Conservation (phyloP, 78 protist genomes). For the Emiliania huxleyi region DNA sequence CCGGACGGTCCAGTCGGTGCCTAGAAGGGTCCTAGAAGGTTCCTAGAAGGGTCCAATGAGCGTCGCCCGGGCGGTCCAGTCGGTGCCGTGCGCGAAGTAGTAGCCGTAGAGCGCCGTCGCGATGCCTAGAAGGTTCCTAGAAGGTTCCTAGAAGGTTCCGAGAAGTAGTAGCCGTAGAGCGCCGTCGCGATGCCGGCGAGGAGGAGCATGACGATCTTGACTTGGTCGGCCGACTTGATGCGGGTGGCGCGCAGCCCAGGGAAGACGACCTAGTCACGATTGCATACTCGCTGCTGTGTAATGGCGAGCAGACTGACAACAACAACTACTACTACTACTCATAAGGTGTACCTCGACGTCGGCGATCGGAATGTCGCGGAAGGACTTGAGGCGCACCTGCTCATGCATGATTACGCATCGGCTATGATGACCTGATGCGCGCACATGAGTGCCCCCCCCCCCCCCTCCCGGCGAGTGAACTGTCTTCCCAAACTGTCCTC, state of each 20-base stretch:
- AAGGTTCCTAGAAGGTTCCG: no score
- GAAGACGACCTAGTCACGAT: neutral
- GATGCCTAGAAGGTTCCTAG: no score
- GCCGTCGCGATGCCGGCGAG: neutral
- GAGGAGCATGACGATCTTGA: neutral
- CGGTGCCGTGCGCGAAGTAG: neutral
- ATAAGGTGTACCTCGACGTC: conserved; percentile 7
- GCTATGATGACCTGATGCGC: no score
- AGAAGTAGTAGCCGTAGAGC: neutral
- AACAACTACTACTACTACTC: no score
- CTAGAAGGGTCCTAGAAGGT: no score
- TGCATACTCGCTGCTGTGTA: no score
- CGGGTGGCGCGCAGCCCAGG: neutral
- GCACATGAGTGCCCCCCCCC: no score
- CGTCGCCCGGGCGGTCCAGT: neutral
- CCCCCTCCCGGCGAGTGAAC: no score
- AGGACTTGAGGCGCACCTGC: neutral
- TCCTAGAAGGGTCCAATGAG: no score
- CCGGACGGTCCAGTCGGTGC: neutral
- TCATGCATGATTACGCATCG: no score
- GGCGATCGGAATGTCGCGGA: neutral
- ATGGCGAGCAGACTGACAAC: no score
- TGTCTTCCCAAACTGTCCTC: no score
- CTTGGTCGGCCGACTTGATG: neutral
- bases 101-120: neutral